These are phyloP conservation scores for Arthrobotrys sphaeroides DNA, from an alignment of 2,329 filamentous ascomycete genomes.

Conservation along the genomic window DNA sequence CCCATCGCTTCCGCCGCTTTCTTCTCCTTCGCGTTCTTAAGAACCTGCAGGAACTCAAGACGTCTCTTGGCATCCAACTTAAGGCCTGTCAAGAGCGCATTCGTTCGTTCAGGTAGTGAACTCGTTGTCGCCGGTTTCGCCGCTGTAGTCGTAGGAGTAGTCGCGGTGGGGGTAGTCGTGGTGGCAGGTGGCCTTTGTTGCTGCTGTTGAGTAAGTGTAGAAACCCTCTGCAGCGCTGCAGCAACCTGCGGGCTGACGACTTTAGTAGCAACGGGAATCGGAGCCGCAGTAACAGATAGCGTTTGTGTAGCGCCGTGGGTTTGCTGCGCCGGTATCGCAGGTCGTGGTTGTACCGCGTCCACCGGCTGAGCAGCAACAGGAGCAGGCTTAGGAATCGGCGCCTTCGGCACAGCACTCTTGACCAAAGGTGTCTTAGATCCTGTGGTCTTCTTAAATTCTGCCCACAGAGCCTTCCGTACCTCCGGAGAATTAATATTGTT, in stretches of 20 bases:
- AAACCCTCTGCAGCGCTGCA: not conserved
- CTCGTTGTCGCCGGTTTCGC: not conserved
- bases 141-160: not conserved
- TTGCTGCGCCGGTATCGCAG: not conserved
- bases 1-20: conserved; percentile 42
- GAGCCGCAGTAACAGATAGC: not conserved
- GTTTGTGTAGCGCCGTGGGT: not conserved
- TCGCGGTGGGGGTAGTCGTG: not conserved
- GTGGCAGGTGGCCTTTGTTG: not conserved
- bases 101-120: conserved; percentile 8
- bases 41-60: conserved; percentile 31
- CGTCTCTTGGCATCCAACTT: conserved; percentile 17
- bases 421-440: conserved; percentile 11
- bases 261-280: conserved; percentile 2
- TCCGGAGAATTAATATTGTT: conserved; percentile 44
- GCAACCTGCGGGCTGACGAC: not conserved
- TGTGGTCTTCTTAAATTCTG: conserved; percentile 28
- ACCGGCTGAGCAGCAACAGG: not conserved
- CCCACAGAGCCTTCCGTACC: conserved; percentile 33
- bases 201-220: conserved; percentile 8
- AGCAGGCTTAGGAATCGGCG: conserved; percentile 15
- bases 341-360: not conserved
- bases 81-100: conserved; percentile 16
- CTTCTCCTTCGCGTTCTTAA: conserved; percentile 48
- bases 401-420: not conserved